Evolutionary conservation across 345 rosid species (phyloP), one percentile per base, ranked within the genome.

Genomic region (Trapa bicornis): DNA sequence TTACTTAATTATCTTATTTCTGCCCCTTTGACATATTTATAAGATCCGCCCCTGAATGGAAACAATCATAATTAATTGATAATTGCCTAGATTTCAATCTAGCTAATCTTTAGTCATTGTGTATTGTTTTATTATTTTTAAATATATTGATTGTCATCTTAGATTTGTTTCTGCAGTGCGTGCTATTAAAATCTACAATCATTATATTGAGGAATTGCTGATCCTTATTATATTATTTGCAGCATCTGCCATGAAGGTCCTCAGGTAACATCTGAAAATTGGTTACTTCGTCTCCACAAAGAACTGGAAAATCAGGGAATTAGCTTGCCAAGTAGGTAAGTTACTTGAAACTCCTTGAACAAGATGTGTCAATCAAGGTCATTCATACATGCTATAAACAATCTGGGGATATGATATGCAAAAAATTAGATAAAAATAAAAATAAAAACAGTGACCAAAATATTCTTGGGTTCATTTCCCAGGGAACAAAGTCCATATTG

Each of bases 251-350:
- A 80, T 70, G 92, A 76, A 69, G 73, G 68, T 77, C 58, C 79
- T 61, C 76, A n/a, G 66, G 70, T 71, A 37, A 67, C 73, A 70
- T 71, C 89, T 65, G 86, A 86, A 76, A 82, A 79, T 78, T 91
- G 97, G 99, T 70, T 86, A 69, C 57, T 70, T 50, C 80, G 83
- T 82, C 84, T 91, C 64, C 75, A 70, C 13, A 72, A 79, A 68
- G 96, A 89, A 80, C 77, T 94, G 78, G 83, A 81, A 73, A 83
- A 75, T 71, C 90, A 91, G 82, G 87, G 91, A 50, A 86, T 89
- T 71, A 67, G 72, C 73, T 78, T 94, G 74, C 95, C 93, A 3
- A 89, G 85, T 80, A 89, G 97, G 99, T 94, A 67, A 73, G 69
- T 71, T 71, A 37, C 61, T 63, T 8, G 14, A 17, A 64, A 16